Base-by-base conservation (phyloP, 2,329 filamentous ascomycete species). In the Exophiala sp. region DNA sequence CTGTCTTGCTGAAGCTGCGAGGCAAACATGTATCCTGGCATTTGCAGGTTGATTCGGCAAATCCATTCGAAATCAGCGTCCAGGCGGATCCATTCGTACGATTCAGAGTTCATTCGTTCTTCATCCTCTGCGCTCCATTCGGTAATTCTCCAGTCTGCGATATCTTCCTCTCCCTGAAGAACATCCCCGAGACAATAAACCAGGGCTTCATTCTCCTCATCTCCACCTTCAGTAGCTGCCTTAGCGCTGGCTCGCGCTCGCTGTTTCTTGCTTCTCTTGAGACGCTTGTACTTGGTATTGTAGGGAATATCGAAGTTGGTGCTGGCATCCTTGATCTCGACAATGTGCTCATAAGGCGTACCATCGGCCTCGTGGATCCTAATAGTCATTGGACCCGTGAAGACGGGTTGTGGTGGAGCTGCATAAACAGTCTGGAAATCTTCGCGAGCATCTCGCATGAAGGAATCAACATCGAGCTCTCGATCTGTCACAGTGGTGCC, bases 11-110 rank as follows among this genome's bases (percentile, higher is more conserved):
- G 94, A 58, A 99, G 78, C 70, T 99, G 94, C 18, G 94, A 96
- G 54, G 96, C 84, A 68, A 94, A 96, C 95, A 99, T 99, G 77
- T 97, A 97, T 3, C 89, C 84, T 42, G 90, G 90, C 80, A 96
- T 90, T 59, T 86, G 86, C 45, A 87, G 75, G 57, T 87, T 85
- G 71, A 95, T 88, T 62, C 86, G 86, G 71, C 59, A 94, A 54
- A 96, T 86, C 94, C 94, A 99, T 69, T 99, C 94, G 63, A 97
- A 97, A 71, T 99, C 95, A 12, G 92, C 91, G 70, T 99, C 94
- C 73, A 97, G 88, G 16, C 94, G 87, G 63, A 99, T 95, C 94
- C 95, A 99, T 69, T 99, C 94, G 66, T 96, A 99, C 0, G 90
- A 95, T 68, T 99, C 94, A 60, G 91, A 85, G 52, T 94, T 90